Conservation (phyloP, 345 rosid genomes). For the Eutrema japonicum region DNA sequence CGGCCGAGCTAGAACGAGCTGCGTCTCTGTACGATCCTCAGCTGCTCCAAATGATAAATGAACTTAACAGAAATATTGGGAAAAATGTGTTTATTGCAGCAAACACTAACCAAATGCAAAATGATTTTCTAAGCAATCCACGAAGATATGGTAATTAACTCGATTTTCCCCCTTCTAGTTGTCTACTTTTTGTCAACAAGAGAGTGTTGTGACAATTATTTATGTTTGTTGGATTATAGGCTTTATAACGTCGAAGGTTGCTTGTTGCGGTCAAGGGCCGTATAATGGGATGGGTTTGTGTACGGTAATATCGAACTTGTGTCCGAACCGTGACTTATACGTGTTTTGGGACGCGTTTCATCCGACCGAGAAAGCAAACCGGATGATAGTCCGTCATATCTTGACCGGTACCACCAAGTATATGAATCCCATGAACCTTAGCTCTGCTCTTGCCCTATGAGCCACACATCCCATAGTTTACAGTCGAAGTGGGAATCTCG, state of each 20-base stretch:
- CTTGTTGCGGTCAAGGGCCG: constrained; percentile 97
- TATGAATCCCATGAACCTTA: constrained; percentile 92
- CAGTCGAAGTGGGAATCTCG: background rate
- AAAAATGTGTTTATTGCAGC: constrained; percentile 60
- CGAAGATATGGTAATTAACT: constrained; percentile 56
- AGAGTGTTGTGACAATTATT: background rate
- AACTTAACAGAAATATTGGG: constrained; percentile 51
- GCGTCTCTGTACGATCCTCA: constrained; percentile 67
- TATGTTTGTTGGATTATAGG: constrained; percentile 50
- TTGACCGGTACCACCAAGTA: constrained; percentile 54
- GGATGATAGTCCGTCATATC: constrained; percentile 58
- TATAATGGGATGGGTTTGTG: constrained; percentile 86
- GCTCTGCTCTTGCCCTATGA: constrained; percentile 62
- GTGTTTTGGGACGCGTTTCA: constrained; percentile 95
- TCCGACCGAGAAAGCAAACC: constrained; percentile 77
- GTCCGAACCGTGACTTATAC: constrained; percentile 63
- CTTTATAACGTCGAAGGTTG: constrained; percentile 70
- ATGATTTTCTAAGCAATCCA: constrained; percentile 63
- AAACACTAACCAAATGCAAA: constrained; percentile 52
- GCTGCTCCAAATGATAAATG: constrained; percentile 54
- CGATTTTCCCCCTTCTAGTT: background rate
- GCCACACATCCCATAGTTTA: constrained; percentile 8
- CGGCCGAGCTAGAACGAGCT: constrained; percentile 60
- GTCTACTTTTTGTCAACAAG: background rate
- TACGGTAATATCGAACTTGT: constrained; percentile 70